A percentile compares a stretch with the other conserved stretches of the same genome.
phyloP scores from a whole-genome alignment of 805 yeast species.

The Suhomyces prunicola region DNA sequence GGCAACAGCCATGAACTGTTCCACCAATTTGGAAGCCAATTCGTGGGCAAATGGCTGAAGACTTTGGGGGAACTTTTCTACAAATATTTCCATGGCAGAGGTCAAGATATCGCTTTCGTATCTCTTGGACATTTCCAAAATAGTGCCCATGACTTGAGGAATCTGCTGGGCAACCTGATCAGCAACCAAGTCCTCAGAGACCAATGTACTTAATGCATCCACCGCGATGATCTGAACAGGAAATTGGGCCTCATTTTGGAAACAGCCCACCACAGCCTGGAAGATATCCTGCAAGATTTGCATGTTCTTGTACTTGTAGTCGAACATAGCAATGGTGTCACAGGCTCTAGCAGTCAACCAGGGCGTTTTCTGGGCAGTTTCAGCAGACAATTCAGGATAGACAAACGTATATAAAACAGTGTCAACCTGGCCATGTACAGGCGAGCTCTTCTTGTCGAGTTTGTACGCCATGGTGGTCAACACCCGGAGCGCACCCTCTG shows the following conservation, averaged over 20 bases:
- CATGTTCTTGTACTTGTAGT: conserved; percentile 32
- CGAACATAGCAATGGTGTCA: conserved; percentile 42
- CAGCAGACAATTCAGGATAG: conserved; percentile 37
- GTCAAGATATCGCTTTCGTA: conserved; percentile 44
- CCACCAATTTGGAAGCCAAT: conserved; percentile 54
- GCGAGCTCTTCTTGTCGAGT: conserved; percentile 33
- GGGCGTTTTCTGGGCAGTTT: conserved; percentile 29
- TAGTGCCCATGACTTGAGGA: conserved; percentile 43
- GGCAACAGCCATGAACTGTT: conserved; percentile 71
- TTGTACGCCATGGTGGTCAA: conserved; percentile 40
- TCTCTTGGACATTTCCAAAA: conserved; percentile 43
- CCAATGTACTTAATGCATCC: conserved; percentile 49
- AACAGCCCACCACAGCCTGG: conserved; percentile 39
- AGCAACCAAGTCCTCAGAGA: conserved; percentile 45
- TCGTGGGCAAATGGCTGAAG: conserved; percentile 69
- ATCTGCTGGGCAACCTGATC: conserved; percentile 41
- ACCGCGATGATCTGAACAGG: conserved; percentile 52
- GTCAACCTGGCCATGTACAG: conserved; percentile 40
- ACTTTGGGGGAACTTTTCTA: conserved; percentile 40
- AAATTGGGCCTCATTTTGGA: conserved; percentile 41
- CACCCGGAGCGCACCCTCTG: conserved; percentile 42
- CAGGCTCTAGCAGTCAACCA: conserved; percentile 47
- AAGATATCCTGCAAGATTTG: conserved; percentile 38
- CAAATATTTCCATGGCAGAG: conserved; percentile 44
- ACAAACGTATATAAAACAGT: conserved; percentile 36